Percentiles rank a stretch among this genome's conserved stretches.
phyloP scores from a whole-genome alignment of 495 filamentous ascomycete genomes.

The Trichocladium antarcticum region DNA sequence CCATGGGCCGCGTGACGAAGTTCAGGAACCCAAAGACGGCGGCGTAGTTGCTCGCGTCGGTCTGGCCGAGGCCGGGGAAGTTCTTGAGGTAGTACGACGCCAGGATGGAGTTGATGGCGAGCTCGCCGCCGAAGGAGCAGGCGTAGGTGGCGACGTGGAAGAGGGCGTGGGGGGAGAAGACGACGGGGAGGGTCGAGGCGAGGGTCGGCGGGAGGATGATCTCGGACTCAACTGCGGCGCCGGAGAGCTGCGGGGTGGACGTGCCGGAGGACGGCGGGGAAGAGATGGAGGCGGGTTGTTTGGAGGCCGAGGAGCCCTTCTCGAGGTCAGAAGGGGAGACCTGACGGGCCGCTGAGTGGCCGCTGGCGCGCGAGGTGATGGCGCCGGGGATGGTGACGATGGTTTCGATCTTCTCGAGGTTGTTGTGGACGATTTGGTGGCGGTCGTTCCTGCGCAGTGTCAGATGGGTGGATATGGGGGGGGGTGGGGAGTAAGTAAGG shows the following conservation, averaged over 20 bases:
- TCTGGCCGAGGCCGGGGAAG: conserved; percentile 65
- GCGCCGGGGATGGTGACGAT: conserved; percentile 45
- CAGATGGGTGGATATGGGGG: not conserved
- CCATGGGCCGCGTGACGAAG: conserved; percentile 59
- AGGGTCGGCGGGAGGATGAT: conserved; percentile 55
- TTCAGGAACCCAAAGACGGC: conserved; percentile 91
- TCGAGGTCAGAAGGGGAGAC: not conserved
- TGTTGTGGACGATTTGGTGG: conserved; percentile 4
- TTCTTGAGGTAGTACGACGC: conserved; percentile 68
- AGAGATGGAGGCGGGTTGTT: not conserved
- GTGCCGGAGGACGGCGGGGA: not conserved
- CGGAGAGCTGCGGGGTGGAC: not conserved
- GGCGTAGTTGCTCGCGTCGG: conserved; percentile 61
- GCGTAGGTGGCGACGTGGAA: conserved; percentile 63
- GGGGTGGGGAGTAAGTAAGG: not conserved
- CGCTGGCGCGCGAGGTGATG: conserved; percentile 50
- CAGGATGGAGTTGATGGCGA: conserved; percentile 76
- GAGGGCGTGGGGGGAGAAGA: conserved; percentile 53
- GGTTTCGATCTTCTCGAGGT: conserved; percentile 11
- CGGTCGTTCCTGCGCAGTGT: conserved; percentile 6
- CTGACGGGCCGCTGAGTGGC: conserved; percentile 30
- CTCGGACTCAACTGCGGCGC: conserved; percentile 41
- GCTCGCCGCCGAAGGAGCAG: conserved; percentile 77
- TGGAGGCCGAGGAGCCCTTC: not conserved
- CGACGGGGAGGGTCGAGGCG: conserved; percentile 39